These are phyloP conservation scores for Hypoxylon rubiginosum DNA, from an alignment of 2,329 filamentous ascomycete genomes.

Conservation along the genomic window DNA sequence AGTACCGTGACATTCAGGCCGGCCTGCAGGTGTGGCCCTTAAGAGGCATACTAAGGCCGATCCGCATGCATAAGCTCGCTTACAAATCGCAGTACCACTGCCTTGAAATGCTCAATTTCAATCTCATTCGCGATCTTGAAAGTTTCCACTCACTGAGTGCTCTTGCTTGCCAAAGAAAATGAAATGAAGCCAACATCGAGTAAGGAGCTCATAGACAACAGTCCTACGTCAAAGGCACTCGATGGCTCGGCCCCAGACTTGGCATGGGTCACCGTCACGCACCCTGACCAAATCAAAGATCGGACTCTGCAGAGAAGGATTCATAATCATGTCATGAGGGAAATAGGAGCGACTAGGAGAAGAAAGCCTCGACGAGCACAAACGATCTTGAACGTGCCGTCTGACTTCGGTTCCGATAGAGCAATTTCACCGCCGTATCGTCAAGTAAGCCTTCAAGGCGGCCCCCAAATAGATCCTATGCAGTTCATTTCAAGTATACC, in stretches of 20 bases:
- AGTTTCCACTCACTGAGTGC: background rate
- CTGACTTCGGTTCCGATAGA: background rate
- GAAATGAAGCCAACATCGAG: background rate
- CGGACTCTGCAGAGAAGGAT: background rate
- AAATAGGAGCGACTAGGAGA: background rate
- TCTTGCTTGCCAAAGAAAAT: background rate
- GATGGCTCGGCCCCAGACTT: background rate
- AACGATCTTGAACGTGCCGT: background rate
- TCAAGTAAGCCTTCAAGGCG: background rate
- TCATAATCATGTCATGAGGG: background rate
- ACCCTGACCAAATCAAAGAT: too few species aligned
- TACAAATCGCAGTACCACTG: background rate
- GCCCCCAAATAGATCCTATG: background rate
- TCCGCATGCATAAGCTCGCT: background rate
- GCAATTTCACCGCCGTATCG: background rate
- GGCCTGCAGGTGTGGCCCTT: background rate
- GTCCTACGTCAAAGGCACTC: background rate
- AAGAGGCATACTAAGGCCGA: background rate
- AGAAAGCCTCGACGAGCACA: background rate
- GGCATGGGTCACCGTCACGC: background rate
- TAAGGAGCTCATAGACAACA: background rate
- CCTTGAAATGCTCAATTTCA: too few species aligned
- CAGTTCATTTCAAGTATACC: background rate
- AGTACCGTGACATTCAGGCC: too few species aligned
- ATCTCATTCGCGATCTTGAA: background rate